Percentiles rank a stretch among this genome's conserved stretches.
Evolutionary conservation across 768 basidiomycete species (phyloP).

Genomic region (Boletus edulis): DNA sequence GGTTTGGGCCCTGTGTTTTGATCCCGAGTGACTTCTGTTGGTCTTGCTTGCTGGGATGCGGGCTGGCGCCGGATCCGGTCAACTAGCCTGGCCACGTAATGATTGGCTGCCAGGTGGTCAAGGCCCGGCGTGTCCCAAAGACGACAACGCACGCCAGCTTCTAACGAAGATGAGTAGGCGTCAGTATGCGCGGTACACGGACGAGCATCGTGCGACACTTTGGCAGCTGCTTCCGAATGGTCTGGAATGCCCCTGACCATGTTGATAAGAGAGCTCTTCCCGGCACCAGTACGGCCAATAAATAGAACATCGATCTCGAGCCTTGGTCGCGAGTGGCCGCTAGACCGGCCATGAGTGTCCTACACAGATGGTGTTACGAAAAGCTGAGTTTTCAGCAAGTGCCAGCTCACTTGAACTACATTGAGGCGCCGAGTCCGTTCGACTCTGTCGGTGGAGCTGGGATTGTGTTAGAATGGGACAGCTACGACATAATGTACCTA

Average conservation of each 20-base stretch:
- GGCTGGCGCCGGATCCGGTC: not conserved
- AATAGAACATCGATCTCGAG: not conserved
- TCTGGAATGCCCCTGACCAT: not conserved
- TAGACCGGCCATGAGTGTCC: too few species aligned
- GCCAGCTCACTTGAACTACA: not conserved
- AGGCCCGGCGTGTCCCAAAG: not conserved
- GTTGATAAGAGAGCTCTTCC: not conserved
- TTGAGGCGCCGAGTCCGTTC: not conserved
- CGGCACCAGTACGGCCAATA: not conserved
- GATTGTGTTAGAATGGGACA: not conserved
- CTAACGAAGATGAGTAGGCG: not conserved
- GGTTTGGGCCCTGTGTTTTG: not conserved
- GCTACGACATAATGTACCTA: not conserved
- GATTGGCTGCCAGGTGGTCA: not conserved
- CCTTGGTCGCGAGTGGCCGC: too few species aligned
- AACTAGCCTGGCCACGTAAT: not conserved
- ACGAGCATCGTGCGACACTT: not conserved
- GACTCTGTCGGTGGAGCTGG: not conserved
- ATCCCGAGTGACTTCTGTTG: not conserved
- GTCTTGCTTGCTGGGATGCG: not conserved
- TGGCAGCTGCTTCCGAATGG: not conserved
- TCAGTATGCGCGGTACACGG: not conserved
- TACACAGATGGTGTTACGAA: not conserved
- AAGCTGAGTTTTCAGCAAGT: not conserved
- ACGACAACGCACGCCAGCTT: not conserved